Base-by-base conservation (phyloP, 75 land plant genomes). In the Picea glauca region DNA sequence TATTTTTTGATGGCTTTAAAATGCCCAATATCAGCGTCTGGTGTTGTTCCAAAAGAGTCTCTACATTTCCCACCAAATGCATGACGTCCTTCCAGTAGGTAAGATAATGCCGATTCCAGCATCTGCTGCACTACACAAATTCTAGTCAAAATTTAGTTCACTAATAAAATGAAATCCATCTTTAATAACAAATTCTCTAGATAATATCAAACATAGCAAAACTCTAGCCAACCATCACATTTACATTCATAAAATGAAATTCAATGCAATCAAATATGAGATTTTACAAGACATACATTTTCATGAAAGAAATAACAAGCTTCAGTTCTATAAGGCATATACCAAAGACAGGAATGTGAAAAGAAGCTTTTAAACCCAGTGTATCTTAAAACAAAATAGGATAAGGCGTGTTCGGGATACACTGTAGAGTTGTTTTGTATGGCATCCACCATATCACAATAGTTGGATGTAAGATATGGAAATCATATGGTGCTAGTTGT, bases 101-200 rank as follows among this genome's bases (percentile, higher is more conserved):
- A 79, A 21, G 85, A 81, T n/a, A 96, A 74, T n/a, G 98, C 95
- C 35, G 88, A 81, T 77, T 94, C 99, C 60, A 92, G 79, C 76
- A 91, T 82, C 97, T 96, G 85, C 76, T 31, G 50, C 21, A 73
- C 26, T 46, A 75, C 81, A 75, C 0, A 20, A 40, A 20, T 40
- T 33, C 35, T 43, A 70, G 73, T 70, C 73, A 70, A 70, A 20
- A 6, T 0, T 1, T 20, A 35, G 72, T 40, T 11, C 3, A 40
- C 18, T 40, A 33, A 54, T 70, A 20, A 20, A 35, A 38, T 38
- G 17, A 68, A 40, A 35, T 20, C 46, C 50, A 70, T 68, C n/a
- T 40, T 40, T 68, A 68, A 70, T 11, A 70, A 40, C 54, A 33
- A 20, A 70, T 50, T 50, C 54, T 43, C 13, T 38, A 43, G 54